Evolutionary conservation across 176 grass and related monocot genomes (phyloP).

Genomic region (Poa pratensis): DNA sequence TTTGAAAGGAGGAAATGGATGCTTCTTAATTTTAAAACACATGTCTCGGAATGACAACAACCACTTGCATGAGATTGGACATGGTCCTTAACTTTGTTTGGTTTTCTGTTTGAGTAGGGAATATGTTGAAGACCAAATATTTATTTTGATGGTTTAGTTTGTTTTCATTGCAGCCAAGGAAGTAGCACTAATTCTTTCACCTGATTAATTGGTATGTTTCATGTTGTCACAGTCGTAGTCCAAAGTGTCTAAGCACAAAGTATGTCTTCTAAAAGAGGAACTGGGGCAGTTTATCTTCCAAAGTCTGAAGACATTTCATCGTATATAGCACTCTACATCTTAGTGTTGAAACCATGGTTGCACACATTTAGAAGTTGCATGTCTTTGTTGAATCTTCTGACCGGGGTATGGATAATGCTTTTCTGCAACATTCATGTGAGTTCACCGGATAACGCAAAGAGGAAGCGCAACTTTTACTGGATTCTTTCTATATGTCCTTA

Average conservation of each 20-base stretch:
- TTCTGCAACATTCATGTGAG: too few species aligned
- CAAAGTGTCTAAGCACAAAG: neutral
- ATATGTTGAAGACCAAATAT: neutral
- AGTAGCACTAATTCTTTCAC: neutral
- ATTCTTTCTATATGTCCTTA: neutral
- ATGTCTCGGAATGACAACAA: too few species aligned
- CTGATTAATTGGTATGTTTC: neutral
- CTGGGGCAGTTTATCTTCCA: neutral
- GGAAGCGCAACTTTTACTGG: neutral
- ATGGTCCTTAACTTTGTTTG: too few species aligned
- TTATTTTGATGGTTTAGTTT: neutral
- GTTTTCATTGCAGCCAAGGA: neutral
- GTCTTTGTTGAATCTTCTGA: too few species aligned
- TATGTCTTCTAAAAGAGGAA: neutral
- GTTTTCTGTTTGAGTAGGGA: too few species aligned
- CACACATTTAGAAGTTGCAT: too few species aligned
- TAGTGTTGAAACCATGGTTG: too few species aligned
- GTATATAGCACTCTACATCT: neutral
- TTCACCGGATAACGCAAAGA: neutral
- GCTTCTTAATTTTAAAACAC: too few species aligned
- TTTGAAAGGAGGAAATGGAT: too few species aligned
- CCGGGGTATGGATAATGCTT: too few species aligned
- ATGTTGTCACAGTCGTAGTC: neutral
- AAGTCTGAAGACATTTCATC: neutral
- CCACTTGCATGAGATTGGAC: too few species aligned